These are phyloP conservation scores for Pseudozyma flocculosa DNA, from an alignment of 1,284 basidiomycete genomes.

Conservation along the genomic window DNA sequence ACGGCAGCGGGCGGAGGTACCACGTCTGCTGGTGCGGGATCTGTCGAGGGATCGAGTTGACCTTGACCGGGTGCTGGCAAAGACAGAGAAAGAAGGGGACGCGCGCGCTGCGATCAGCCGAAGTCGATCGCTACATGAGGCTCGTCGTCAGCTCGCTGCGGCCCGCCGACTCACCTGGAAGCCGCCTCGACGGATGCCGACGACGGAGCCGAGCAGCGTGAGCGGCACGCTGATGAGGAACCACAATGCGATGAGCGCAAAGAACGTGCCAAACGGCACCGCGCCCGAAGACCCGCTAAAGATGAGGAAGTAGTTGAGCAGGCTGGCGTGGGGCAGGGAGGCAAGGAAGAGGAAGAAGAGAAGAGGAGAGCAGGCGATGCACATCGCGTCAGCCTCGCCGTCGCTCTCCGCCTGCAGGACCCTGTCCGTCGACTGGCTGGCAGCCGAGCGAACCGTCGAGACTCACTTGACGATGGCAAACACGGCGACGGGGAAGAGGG, in stretches of 20 bases:
- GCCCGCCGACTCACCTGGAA: conserved; percentile 58
- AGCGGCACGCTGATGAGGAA: conserved; percentile 88
- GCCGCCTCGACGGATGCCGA: conserved; percentile 85
- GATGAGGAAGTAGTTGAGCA: conserved; percentile 64
- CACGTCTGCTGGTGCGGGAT: conserved; percentile 57
- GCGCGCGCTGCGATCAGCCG: no score
- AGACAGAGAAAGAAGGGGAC: no score
- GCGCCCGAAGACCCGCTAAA: conserved; percentile 86
- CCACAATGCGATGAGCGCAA: conserved; percentile 88
- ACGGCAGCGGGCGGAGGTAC: conserved; percentile 64
- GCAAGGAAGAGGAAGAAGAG: no score
- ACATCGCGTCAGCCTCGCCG: neutral
- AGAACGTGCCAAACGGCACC: conserved; percentile 89
- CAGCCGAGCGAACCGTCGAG: no score
- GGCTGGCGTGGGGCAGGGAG: neutral
- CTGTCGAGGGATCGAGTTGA: conserved; percentile 79
- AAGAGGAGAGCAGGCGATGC: neutral
- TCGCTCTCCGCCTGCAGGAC: no score
- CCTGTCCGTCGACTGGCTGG: no score
- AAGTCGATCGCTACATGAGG: no score
- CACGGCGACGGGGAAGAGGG: conserved; percentile 78
- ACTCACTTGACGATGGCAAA: conserved; percentile 32
- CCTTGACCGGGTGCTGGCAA: conserved; percentile 74
- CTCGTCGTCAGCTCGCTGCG: no score
- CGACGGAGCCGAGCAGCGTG: conserved; percentile 64